Evolutionary conservation across 495 filamentous ascomycete species (phyloP).

Genomic region (Penicillium simplicissimum): DNA sequence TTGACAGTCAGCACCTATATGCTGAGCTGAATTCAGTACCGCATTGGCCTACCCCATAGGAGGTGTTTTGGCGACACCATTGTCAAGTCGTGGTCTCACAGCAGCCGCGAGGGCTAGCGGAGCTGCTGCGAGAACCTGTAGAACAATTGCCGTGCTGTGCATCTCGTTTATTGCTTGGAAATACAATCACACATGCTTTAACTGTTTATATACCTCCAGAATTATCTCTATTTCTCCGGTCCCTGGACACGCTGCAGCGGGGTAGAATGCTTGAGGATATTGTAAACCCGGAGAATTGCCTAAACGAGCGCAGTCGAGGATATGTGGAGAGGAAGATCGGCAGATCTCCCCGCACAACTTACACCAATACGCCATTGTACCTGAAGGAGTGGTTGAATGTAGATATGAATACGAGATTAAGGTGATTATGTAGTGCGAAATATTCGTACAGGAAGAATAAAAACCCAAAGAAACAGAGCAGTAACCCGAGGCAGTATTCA

Average conservation of each 20-base stretch:
- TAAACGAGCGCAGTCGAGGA: not conserved
- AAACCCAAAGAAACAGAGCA: not conserved
- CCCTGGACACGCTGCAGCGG: not conserved
- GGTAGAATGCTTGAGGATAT: not conserved
- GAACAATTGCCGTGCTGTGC: not conserved
- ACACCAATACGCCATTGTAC: not conserved
- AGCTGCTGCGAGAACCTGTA: not conserved
- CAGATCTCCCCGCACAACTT: not conserved
- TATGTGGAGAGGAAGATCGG: not conserved
- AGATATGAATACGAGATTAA: not conserved
- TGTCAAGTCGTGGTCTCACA: conserved; percentile 20
- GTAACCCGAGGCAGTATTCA: not conserved
- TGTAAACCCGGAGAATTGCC: conserved; percentile 2
- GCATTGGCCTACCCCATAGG: conserved; percentile 34
- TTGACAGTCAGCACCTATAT: not conserved
- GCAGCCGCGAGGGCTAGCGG: conserved; percentile 4
- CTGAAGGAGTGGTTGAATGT: not conserved
- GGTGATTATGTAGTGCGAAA: not conserved
- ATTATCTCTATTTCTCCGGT: not conserved
- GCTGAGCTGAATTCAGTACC: fast-evolving
- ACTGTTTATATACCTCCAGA: not conserved
- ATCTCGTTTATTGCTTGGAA: too few species aligned
- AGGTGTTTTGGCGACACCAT: conserved; percentile 33
- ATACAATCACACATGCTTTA: too few species aligned
- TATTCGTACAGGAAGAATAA: not conserved